These are phyloP conservation scores for Paramecium primaurelia DNA, from an alignment of 73 alveolate genomes.

Conservation along the genomic window DNA sequence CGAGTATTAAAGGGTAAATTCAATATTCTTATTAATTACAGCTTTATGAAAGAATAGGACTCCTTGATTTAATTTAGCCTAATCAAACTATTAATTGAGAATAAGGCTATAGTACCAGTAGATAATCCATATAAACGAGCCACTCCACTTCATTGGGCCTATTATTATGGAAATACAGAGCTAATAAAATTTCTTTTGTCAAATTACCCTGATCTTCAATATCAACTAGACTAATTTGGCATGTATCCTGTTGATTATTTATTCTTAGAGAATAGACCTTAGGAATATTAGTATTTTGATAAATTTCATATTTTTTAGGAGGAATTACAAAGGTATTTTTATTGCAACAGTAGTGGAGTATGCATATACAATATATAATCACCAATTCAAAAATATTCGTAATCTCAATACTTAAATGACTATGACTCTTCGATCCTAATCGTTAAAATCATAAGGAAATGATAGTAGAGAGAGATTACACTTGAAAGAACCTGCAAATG, in stretches of 20 bases:
- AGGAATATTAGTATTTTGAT: background rate
- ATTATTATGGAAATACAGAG: slow-evolving; percentile 28
- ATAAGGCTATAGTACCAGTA: background rate
- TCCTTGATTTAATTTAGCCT: background rate
- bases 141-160: slow-evolving; percentile 38
- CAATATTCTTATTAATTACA: background rate
- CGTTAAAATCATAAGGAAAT: background rate
- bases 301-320: background rate
- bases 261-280: slow-evolving; percentile 23
- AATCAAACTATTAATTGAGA: background rate
- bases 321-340: background rate
- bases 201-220: background rate
- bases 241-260: slow-evolving; percentile 27
- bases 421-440: background rate
- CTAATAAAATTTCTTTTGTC: background rate
- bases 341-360: background rate
- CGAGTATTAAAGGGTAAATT: background rate
- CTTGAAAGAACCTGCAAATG: background rate
- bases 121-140: background rate
- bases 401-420: slow-evolving; percentile 12
- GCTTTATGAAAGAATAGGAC: background rate
- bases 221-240: background rate
- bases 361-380: background rate
- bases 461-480: background rate
- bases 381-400: background rate